Evolutionary conservation across 352 stramenopile species (phyloP).

Genomic region (Pythium aristosporum): DNA sequence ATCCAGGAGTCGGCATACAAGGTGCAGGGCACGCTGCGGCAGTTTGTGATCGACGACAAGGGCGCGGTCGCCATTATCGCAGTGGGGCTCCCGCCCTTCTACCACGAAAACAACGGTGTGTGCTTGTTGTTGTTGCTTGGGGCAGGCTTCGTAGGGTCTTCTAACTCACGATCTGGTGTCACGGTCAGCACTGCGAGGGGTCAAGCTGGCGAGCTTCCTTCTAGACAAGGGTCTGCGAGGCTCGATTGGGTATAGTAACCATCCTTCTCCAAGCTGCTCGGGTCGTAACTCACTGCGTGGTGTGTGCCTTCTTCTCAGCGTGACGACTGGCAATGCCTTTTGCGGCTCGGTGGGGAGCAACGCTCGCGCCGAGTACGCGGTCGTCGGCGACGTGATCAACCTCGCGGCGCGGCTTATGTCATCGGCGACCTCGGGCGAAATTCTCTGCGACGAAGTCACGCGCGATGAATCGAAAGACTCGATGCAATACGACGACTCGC

Average conservation of each 20-base stretch:
- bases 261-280: too few species aligned
- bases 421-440: constrained; percentile 47
- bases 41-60: constrained; percentile 89
- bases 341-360: constrained; percentile 72
- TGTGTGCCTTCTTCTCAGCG: constrained; percentile 26
- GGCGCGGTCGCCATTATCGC: constrained; percentile 76
- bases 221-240: constrained; percentile 61
- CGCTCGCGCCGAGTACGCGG: constrained; percentile 73
- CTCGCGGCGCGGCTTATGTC: constrained; percentile 78
- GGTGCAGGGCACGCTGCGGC: constrained; percentile 73
- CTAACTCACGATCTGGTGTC: not conserved
- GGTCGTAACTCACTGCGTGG: not conserved
- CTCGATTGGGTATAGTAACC: constrained; percentile 53
- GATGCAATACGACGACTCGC: constrained; percentile 45
- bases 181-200: constrained; percentile 44
- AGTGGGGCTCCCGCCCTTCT: constrained; percentile 75
- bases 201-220: constrained; percentile 66
- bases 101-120: constrained; percentile 84
- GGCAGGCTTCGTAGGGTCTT: not conserved
- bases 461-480: constrained; percentile 54
- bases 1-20: constrained; percentile 82
- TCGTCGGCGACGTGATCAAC: constrained; percentile 86
- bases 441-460: constrained; percentile 76
- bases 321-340: constrained; percentile 74
- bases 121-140: not conserved